These are phyloP conservation scores for Eutrema salsugineum DNA, from an alignment of 441 rosid species.

Conservation along the genomic window DNA sequence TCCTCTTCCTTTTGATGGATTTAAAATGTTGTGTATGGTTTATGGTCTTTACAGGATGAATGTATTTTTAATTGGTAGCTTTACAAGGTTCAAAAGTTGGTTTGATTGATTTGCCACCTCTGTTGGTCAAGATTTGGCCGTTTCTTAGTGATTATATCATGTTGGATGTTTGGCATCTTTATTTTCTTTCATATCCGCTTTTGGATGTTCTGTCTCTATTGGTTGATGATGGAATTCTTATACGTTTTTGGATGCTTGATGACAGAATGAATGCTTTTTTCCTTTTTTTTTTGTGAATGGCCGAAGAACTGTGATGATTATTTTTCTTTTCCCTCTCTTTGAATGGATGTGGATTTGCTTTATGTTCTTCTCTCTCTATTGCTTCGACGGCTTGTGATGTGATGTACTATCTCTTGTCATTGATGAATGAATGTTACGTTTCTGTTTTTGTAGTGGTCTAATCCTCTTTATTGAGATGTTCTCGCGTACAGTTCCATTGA, in stretches of 20 bases:
- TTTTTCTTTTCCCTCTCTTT: conserved; percentile 17
- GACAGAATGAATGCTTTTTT: conserved; percentile 1
- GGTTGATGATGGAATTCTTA: conserved; percentile 10
- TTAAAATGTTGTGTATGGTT: conserved; percentile 29
- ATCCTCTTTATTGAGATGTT: not conserved
- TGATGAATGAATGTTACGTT: conserved; percentile 8
- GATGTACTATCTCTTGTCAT: not conserved
- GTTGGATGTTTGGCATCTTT: conserved; percentile 6
- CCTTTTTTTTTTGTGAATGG: not conserved
- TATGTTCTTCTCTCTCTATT: conserved; percentile 14
- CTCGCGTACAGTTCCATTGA: not conserved
- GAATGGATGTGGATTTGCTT: conserved; percentile 21
- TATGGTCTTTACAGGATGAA: conserved; percentile 25
- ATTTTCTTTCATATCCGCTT: conserved; percentile 1
- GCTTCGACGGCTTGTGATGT: conserved; percentile 19
- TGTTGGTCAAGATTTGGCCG: conserved; percentile 15
- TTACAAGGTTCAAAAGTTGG: conserved; percentile 27
- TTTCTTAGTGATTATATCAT: not conserved
- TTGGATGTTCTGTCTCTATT: conserved; percentile 13
- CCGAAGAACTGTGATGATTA: conserved; percentile 1
- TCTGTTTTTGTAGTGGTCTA: not conserved
- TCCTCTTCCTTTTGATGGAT: conserved; percentile 28
- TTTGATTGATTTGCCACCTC: conserved; percentile 2
- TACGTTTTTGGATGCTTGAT: conserved; percentile 14
- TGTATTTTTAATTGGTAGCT: conserved; percentile 38